A percentile compares a stretch with the other conserved stretches of the same genome.
Conservation (phyloP, 306 rosid genomes). For the Castanea crenata region DNA sequence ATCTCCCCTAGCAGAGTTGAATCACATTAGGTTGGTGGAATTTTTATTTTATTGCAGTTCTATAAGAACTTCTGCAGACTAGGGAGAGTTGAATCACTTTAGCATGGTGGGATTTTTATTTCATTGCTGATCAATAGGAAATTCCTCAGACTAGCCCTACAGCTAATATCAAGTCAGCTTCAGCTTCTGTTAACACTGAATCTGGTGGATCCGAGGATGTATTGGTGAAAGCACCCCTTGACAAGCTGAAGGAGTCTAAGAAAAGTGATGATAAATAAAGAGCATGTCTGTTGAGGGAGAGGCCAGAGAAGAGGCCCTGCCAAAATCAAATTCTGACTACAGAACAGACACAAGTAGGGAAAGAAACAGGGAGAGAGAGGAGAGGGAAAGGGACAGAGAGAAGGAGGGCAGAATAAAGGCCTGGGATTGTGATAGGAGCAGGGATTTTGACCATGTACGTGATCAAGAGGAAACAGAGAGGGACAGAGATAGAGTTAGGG, state of each 20-base stretch:
- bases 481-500: constrained; percentile 51
- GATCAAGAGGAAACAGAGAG: constrained; percentile 76
- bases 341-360: constrained; percentile 53
- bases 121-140: constrained; percentile 39
- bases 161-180: constrained; percentile 39
- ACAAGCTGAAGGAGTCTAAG: constrained; percentile 58
- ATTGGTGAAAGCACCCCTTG: constrained; percentile 41
- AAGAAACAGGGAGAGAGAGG: constrained; percentile 49
- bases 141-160: constrained; percentile 54
- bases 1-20: too few species aligned
- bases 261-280: constrained; percentile 67
- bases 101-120: too few species aligned
- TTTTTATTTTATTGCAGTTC: constrained; percentile 6
- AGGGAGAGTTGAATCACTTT: constrained; percentile 13
- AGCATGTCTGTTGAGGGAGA: constrained; percentile 49
- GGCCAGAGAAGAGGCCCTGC: constrained; percentile 47
- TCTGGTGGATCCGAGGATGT: constrained; percentile 49
- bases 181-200: constrained; percentile 40
- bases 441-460: constrained; percentile 81
- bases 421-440: constrained; percentile 76
- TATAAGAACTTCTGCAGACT: constrained; percentile 57
- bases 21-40: background rate
- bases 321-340: constrained; percentile 63
- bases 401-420: constrained; percentile 61
- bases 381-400: constrained; percentile 39